phyloP scores from a whole-genome alignment of 2,329 filamentous ascomycete species.

The Lachnellula arida region DNA sequence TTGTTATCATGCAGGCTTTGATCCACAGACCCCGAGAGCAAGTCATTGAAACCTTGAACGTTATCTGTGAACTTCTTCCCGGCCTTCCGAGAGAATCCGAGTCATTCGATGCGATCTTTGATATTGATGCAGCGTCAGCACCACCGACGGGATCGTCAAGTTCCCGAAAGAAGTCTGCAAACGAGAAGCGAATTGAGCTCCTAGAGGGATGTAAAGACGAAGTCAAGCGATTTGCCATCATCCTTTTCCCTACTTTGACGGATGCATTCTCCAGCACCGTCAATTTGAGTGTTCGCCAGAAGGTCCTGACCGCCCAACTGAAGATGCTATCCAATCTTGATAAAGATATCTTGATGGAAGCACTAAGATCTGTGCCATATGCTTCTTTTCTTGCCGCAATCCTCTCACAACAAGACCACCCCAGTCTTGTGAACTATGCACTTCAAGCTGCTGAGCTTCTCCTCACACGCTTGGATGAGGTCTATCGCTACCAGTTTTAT shows the following conservation, averaged over 20 bases:
- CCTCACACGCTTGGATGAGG: conserved; percentile 73
- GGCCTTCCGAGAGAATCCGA: conserved; percentile 56
- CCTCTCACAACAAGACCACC: conserved; percentile 89
- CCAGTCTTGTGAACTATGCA: conserved; percentile 78
- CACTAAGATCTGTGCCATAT: conserved; percentile 83
- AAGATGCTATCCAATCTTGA: conserved; percentile 99
- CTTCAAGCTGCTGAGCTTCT: conserved; percentile 87
- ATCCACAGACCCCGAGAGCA: conserved; percentile 95
- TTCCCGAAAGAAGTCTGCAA: conserved; percentile 52
- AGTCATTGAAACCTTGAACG: conserved; percentile 93
- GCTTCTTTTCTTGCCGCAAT: conserved; percentile 95
- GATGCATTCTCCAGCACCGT: conserved; percentile 98
- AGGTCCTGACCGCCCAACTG: conserved; percentile 89
- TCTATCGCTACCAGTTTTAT: conserved; percentile 96
- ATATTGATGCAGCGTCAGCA: conserved; percentile 36
- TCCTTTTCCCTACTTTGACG: conserved; percentile 89
- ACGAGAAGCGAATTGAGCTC: conserved; percentile 77
- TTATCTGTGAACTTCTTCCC: conserved; percentile 91
- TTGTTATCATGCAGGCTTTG: conserved; percentile 96
- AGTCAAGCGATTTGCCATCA: conserved; percentile 86
- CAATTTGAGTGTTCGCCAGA: conserved; percentile 89
- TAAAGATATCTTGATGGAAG: conserved; percentile 75
- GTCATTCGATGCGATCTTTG: conserved; percentile 41
- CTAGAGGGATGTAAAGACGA: conserved; percentile 79
- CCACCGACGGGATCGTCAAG: conserved; percentile 38